Percentiles rank a stretch among this genome's conserved stretches.
Evolutionary conservation across 768 basidiomycete species (phyloP).

Genomic region (Rickenella mellea): DNA sequence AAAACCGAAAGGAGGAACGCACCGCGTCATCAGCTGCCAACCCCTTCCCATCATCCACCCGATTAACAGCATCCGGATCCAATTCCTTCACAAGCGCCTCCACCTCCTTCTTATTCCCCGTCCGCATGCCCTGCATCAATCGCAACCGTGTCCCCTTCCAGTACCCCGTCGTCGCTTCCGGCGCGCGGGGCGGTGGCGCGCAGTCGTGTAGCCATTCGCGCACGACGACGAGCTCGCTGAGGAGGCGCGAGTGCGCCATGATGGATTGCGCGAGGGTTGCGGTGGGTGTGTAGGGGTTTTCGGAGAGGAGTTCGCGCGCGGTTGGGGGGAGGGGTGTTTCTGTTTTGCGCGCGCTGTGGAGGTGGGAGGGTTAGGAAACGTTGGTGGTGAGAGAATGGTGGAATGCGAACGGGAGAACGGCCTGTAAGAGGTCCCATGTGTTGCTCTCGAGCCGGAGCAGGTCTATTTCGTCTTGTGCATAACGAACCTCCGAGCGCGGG

Average conservation of each 20-base stretch:
- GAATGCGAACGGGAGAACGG: slow-evolving; percentile 58
- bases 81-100: slow-evolving; percentile 53
- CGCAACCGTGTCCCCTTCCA: slow-evolving; percentile 76
- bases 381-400: neutral
- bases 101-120: slow-evolving; percentile 28
- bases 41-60: slow-evolving; percentile 44
- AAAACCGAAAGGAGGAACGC: slow-evolving; percentile 16
- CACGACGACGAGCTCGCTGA: slow-evolving; percentile 70
- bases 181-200: slow-evolving; percentile 46
- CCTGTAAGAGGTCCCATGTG: slow-evolving; percentile 77
- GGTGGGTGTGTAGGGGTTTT: slow-evolving; percentile 79
- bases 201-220: slow-evolving; percentile 86
- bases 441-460: slow-evolving; percentile 63
- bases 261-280: slow-evolving; percentile 66
- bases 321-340: slow-evolving; percentile 36
- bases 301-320: slow-evolving; percentile 44
- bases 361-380: neutral
- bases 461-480: slow-evolving; percentile 48
- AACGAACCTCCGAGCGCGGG: slow-evolving; percentile 19
- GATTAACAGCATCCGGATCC: slow-evolving; percentile 73
- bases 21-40: slow-evolving; percentile 77
- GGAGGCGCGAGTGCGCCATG: slow-evolving; percentile 54
- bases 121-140: slow-evolving; percentile 54
- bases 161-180: slow-evolving; percentile 74
- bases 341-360: slow-evolving; percentile 56